Evolutionary conservation across 139 green algal genomes (phyloP).

Genomic region (Penium margaritaceum): DNA sequence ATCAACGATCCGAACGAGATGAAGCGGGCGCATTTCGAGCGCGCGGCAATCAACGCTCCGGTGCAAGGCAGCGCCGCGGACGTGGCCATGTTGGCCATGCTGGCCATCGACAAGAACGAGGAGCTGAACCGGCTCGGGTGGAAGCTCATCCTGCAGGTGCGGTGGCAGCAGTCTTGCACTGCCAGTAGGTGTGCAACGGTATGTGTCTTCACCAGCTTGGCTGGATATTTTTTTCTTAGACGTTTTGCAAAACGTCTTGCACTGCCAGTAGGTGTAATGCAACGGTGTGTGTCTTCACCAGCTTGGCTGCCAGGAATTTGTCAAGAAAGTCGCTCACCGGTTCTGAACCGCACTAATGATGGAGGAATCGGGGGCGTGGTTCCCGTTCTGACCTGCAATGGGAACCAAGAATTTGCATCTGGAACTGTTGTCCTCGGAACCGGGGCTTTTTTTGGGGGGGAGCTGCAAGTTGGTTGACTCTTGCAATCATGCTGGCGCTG

Average conservation of each 20-base stretch:
- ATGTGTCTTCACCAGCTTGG: background rate
- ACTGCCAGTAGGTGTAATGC: background rate
- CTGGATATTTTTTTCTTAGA: background rate
- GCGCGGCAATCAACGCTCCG: constrained; percentile 94
- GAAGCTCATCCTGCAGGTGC: constrained; percentile 83
- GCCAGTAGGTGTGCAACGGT: background rate
- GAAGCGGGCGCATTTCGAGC: constrained; percentile 50
- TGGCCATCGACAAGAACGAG: constrained; percentile 64
- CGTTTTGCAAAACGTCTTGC: background rate
- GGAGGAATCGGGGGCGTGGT: too few relatives aligned
- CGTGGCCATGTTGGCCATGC: constrained; percentile 85
- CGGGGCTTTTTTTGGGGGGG: too few relatives aligned
- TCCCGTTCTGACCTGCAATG: too few relatives aligned
- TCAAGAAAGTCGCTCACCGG: too few relatives aligned
- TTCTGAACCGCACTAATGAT: too few relatives aligned
- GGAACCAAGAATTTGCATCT: too few relatives aligned
- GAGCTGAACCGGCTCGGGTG: constrained; percentile 70
- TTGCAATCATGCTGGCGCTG: too few relatives aligned
- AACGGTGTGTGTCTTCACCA: constrained; percentile 16
- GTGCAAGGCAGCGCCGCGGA: constrained; percentile 83
- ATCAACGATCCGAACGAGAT: constrained; percentile 42
- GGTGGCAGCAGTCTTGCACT: background rate
- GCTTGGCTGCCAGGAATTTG: too few relatives aligned
- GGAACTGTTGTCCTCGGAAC: too few relatives aligned
- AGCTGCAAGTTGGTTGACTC: too few relatives aligned